Base-by-base conservation (phyloP, 306 rosid species). In the Mucuna pruriens region DNA sequence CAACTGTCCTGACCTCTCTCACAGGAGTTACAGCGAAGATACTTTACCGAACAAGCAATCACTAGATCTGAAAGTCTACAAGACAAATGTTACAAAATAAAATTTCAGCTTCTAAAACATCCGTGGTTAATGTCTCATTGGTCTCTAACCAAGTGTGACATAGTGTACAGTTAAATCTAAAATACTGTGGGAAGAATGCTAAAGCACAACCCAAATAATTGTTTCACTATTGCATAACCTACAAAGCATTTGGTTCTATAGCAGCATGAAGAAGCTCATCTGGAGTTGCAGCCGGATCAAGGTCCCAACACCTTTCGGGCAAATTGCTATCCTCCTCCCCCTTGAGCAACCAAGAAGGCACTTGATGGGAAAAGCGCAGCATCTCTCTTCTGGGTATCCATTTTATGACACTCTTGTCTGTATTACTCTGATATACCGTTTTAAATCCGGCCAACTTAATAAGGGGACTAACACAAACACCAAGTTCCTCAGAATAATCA, bases 211-310 rank as follows among this genome's bases (percentile, higher is more conserved):
- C 74, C 85, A 77, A 89, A 78, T 79, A 55, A 74, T 48, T 61
- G 73, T 72, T 82, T 75, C 80, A 69, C 84, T 75, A 76, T 64
- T 82, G 83, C 72, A 74, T 55, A 36, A 58, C 71, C 77, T 87
- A 85, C 57, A 16, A 82, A 40, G 79, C 75, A 29, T 80, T 85
- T 33, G 81, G 81, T 72, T 78, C 90, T 76, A 84, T 40, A 9
- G 88, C 91, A 63, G 89, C 86, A 75, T 92, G 94, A 87, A 96
- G 99, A 76, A 93, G 92, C 39, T 92, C 99, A 42, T 96, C 98
- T 6, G 99, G 99, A 71, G 97, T 96, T 55, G 99, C 99, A 39
- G 99, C 99, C 0, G 98, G 98, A 80, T 94, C 99, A 6, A 94
- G 94, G 79, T 96, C 99, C 98, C 98, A 96, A 75, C 97, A 92